Base-by-base conservation (phyloP, 208 protist species). In the Wallacemonas collosoma region DNA sequence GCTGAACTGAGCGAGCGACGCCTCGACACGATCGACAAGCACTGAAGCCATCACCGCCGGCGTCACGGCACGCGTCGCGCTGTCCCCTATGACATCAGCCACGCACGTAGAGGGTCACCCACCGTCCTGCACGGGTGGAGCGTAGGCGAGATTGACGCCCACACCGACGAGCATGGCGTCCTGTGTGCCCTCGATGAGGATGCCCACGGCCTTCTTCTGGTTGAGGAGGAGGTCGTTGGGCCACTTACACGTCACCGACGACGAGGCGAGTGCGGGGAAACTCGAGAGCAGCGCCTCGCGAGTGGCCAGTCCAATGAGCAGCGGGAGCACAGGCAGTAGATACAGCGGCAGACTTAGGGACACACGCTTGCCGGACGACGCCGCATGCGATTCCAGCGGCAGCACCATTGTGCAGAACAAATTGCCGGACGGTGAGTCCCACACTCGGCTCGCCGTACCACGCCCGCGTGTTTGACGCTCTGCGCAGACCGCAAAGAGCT, bases 181-280 rank as follows among this genome's bases (percentile, higher is more conserved):
- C 0, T 48, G 73, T 0, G 72, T 68, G 44, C 35, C 73, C 65
- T 93, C 88, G 57, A 91, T 83, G 12, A 95, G 39, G 17, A 70
- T 83, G 43, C 90, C 90, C 36, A 83, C 86, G 50, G 91, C 60
- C 77, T 95, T 95, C 63, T 85, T 88, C 11, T 68, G 62, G 11
- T 72, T 57, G 55, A 79, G 89, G 48, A 95, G 76, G 39, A 93
- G 50, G 55, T 95, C 90, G 67, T 95, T 95, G 8, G 90, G 90
- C 90, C 90, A 95, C 80, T 95, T 95, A 40, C 82, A 76, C 47
- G 63, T 51, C 43, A 90, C 39, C 1, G 53, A 41, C 54, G 71
- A 43, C 53, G 61, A 50, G 17, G 41, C 36, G 38, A 79, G 76
- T 15, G 75, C 69, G 15, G 64, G 58, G 40, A 90, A 50, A 26